Conservation (phyloP, 1,139 yeast species). For the Hemisphaericaspora xylanilytica region DNA sequence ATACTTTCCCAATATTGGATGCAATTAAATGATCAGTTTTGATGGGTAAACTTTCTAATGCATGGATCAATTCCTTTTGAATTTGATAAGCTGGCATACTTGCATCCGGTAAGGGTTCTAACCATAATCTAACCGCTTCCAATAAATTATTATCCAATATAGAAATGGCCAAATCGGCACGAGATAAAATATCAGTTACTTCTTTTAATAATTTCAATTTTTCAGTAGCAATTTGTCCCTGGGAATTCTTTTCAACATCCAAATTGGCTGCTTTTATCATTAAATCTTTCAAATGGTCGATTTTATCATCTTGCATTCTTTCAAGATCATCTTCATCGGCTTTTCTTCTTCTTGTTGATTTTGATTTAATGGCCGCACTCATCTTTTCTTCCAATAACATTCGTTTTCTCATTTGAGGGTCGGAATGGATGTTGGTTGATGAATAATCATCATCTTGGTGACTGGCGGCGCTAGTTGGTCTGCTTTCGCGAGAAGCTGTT, state of each 20-base stretch:
- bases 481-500: background rate
- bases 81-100: slow-evolving; percentile 96
- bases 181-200: slow-evolving; percentile 71
- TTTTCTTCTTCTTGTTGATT: slow-evolving; percentile 55
- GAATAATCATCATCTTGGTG: slow-evolving; percentile 12
- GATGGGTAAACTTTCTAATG: slow-evolving; percentile 78
- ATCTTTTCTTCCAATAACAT: slow-evolving; percentile 78
- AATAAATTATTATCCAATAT: slow-evolving; percentile 90
- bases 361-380: slow-evolving; percentile 71
- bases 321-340: slow-evolving; percentile 91
- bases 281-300: slow-evolving; percentile 74
- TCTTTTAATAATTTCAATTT: slow-evolving; percentile 79
- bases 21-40: slow-evolving; percentile 95
- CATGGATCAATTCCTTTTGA: slow-evolving; percentile 79
- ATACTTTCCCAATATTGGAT: slow-evolving; percentile 89
- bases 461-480: background rate
- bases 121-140: slow-evolving; percentile 94
- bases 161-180: slow-evolving; percentile 86
- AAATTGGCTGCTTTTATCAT: slow-evolving; percentile 93
- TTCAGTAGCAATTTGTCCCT: slow-evolving; percentile 78
- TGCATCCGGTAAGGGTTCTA: slow-evolving; percentile 97
- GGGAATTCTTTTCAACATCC: slow-evolving; percentile 82
- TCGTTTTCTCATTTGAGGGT: slow-evolving; percentile 57
- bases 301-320: slow-evolving; percentile 90
- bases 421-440: slow-evolving; percentile 18